Base-by-base conservation (phyloP, 2,329 filamentous ascomycete genomes). In the Calonectria hawksworthii region DNA sequence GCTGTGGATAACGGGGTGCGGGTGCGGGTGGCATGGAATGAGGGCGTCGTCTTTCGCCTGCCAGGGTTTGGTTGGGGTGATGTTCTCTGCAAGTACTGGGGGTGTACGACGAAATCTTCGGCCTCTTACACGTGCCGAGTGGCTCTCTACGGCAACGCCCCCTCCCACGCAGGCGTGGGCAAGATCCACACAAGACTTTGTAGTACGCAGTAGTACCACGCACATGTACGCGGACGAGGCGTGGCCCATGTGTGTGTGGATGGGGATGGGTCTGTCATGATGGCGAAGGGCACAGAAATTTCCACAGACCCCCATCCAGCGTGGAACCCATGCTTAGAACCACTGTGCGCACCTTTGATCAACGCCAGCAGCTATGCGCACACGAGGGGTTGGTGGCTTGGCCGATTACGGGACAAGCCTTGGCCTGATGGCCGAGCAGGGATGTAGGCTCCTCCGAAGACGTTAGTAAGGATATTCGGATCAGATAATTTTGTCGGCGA, bases 401-500 rank as follows among this genome's bases (percentile, higher is more conserved):
- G 34, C 50, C 32, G 36, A 30, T 44, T 68, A 38, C 34, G 50
- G 23, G 59, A 61, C 16, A 4, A 44, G 56, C 44, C 54, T 59
- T n/a, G 59, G 52, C 67, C 23, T 41, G 41, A 13, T 30, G 41
- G 47, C 56, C 51, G 26, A 23, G 26, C 41, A 51, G 32, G 72
- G 74, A 72, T 75, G 44, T 47, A 68, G 72, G 56, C 47, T 52
- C 30, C 74, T 59, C 34, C 38, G 52, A 36, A 41, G 50, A 61
- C 64, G 51, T 72, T 63, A 70, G 61, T n/a, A 68, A 71, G 78
- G 75, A 73, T 78, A 34, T 52, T 81, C 81, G 83, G 84, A 85
- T 85, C 84, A 84, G 84, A 85, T 85, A 85, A 85, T 82, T 81
- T 77, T 72, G 61, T 76, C 73, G 74, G 76, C 72, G 50, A 63